phyloP scores from a whole-genome alignment of 1,284 basidiomycete species.

The Cystobasidium pallidum region DNA sequence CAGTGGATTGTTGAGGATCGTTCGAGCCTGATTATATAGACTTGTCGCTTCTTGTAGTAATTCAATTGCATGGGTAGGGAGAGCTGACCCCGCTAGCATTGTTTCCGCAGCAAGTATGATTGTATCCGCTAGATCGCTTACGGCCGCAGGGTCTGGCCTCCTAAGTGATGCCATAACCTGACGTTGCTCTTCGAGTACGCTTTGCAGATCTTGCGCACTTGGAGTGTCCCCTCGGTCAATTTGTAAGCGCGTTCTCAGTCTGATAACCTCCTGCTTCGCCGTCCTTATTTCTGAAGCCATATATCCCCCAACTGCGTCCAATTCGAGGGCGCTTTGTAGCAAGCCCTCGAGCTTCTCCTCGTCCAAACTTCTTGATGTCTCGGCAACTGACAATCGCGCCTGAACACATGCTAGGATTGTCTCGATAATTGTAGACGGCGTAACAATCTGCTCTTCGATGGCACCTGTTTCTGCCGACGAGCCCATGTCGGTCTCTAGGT shows the following conservation, averaged over 20 bases:
- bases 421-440: conserved; percentile 32
- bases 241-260: not conserved
- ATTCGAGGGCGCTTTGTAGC: not conserved
- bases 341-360: not conserved
- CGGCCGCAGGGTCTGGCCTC: conserved; percentile 15
- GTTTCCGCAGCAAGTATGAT: conserved; percentile 5
- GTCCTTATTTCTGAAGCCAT: conserved; percentile 22
- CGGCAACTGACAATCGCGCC: conserved; percentile 7
- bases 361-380: not conserved
- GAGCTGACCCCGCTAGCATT: not conserved
- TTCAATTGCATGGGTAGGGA: not conserved
- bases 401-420: conserved; percentile 22
- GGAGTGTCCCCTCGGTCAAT: not conserved
- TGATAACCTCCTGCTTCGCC: conserved; percentile 5
- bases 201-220: conserved; percentile 8
- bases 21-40: conserved; percentile 13
- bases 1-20: conserved; percentile 16
- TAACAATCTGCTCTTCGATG: conserved; percentile 20
- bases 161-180: not conserved
- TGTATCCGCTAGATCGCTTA: conserved; percentile 31
- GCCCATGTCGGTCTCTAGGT: not conserved
- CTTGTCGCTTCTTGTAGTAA: not conserved
- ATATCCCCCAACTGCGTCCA: conserved; percentile 20
- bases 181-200: conserved; percentile 5
- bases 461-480: conserved; percentile 13